Conservation (phyloP, 345 rosid species). For the Hibiscus tridactylites region DNA sequence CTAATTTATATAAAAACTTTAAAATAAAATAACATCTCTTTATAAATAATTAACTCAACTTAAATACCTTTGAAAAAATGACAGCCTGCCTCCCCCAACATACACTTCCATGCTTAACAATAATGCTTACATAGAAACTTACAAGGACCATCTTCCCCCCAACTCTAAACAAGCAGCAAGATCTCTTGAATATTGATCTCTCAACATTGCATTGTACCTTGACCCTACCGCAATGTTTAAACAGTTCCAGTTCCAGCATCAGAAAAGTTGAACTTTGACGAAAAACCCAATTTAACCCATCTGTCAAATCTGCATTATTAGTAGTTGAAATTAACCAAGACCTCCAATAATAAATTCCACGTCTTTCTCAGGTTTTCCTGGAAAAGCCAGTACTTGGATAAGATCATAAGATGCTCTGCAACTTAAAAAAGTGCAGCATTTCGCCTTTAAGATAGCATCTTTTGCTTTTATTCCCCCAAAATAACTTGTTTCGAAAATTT, state of each 20-base stretch:
- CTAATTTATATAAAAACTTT: too few species aligned
- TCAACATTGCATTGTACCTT: too few species aligned
- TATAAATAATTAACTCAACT: too few species aligned
- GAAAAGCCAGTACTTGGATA: background rate
- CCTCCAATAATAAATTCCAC: background rate
- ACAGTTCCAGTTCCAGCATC: background rate
- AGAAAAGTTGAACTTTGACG: background rate
- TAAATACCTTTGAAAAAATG: too few species aligned
- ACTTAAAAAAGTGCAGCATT: background rate
- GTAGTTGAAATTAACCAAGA: background rate
- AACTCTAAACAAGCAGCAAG: too few species aligned
- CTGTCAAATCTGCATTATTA: background rate
- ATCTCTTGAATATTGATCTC: too few species aligned
- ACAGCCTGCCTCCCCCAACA: too few species aligned
- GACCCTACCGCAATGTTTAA: too few species aligned
- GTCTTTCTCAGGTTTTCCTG: background rate
- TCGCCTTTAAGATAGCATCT: background rate
- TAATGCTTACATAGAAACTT: too few species aligned
- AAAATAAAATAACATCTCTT: too few species aligned
- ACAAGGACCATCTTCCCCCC: too few species aligned
- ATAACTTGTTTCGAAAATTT: background rate
- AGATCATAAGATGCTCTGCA: conserved; percentile 12
- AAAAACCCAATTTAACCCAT: background rate
- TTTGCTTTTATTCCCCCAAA: background rate
- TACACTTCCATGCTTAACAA: too few species aligned